Evolutionary conservation across 176 grass and related monocot genomes (phyloP).

Genomic region (Ensete glaucum): DNA sequence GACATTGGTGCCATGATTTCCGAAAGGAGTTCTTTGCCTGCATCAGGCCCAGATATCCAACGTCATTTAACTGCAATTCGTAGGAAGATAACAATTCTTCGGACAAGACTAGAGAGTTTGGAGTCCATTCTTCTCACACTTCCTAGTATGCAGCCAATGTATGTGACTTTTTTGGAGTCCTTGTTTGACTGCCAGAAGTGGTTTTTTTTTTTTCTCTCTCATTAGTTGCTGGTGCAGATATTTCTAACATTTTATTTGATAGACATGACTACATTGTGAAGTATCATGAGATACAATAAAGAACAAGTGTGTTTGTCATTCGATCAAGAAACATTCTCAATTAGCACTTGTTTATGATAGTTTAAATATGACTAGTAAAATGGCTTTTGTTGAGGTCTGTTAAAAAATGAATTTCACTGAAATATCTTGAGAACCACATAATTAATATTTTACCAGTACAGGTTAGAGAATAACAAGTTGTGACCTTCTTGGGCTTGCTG

Average conservation of each 20-base stretch:
- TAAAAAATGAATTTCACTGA: too few species aligned
- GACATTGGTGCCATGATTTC: conserved; percentile 37
- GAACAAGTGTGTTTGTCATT: neutral
- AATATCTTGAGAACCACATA: too few species aligned
- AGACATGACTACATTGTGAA: neutral
- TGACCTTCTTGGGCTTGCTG: too few species aligned
- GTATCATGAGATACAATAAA: neutral
- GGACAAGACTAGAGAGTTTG: conserved; percentile 44
- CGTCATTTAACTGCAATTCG: conserved; percentile 47
- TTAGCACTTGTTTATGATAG: too few species aligned
- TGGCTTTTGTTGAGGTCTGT: too few species aligned
- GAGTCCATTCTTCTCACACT: conserved; percentile 41
- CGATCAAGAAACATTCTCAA: too few species aligned
- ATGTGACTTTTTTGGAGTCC: neutral
- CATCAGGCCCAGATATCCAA: conserved; percentile 32
- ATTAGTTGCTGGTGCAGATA: neutral
- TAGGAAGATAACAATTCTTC: conserved; percentile 50
- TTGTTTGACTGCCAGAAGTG: neutral
- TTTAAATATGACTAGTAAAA: too few species aligned
- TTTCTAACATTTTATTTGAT: neutral
- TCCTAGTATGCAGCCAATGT: conserved; percentile 42
- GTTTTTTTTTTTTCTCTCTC: neutral
- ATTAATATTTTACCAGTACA: too few species aligned
- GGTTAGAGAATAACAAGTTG: too few species aligned
- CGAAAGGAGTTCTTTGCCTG: conserved; percentile 35